Evolutionary conservation across 148 eudicot genomes (phyloP).

Genomic region (Rhododendron vialii): DNA sequence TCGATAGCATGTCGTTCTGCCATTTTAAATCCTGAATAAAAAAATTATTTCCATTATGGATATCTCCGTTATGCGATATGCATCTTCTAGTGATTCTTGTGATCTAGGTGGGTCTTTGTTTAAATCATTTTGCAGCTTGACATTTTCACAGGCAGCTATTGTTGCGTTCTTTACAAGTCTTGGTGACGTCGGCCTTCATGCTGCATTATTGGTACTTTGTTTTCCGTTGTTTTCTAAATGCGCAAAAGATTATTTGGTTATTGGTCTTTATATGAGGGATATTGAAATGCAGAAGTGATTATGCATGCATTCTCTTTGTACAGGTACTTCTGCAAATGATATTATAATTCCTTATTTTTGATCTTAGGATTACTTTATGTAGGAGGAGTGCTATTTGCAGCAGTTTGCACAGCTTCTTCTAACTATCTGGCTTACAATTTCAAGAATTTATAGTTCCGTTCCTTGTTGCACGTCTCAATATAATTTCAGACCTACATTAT

Average conservation of each 20-base stretch:
- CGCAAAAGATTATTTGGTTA: background rate
- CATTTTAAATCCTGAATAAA: background rate
- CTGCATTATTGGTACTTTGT: conserved; percentile 50
- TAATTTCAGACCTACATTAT: too few species aligned
- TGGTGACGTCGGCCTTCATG: conserved; percentile 55
- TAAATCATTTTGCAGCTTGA: conserved; percentile 43
- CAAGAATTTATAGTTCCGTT: background rate
- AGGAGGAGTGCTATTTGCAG: background rate
- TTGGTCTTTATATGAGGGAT: background rate
- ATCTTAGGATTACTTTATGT: background rate
- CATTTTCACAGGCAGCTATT: conserved; percentile 55
- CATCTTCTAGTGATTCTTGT: background rate
- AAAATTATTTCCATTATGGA: background rate
- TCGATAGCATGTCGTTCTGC: background rate
- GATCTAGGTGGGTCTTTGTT: background rate
- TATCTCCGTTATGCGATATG: background rate
- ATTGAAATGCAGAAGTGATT: background rate
- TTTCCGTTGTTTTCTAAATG: background rate
- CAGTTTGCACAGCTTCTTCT: background rate
- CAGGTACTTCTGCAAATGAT: background rate
- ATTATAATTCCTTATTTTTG: background rate
- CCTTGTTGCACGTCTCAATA: background rate
- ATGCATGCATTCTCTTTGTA: too few species aligned
- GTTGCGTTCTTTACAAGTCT: conserved; percentile 62
- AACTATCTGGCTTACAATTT: background rate